Evolutionary conservation across 164 flowering plant species (phyloP).

Genomic region (Stephania japonica): DNA sequence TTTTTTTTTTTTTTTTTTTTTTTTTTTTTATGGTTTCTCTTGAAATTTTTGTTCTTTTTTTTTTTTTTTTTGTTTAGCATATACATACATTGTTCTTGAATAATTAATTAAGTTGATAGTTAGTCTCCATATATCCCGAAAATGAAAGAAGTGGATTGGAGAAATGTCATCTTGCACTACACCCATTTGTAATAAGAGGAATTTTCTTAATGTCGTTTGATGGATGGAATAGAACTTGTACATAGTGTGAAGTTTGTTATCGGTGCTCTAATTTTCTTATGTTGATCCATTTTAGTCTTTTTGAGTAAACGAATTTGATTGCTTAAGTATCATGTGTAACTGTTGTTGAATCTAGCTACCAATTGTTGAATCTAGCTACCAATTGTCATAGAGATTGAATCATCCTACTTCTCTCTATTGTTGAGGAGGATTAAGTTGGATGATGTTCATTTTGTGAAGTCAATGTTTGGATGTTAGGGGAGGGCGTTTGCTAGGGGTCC

Average conservation of each 20-base stretch:
- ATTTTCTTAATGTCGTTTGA: neutral
- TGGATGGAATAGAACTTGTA: neutral
- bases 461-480: no score
- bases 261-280: neutral
- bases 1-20: no score
- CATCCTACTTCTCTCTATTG: neutral
- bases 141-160: neutral
- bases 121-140: no score
- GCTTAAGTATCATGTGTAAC: neutral
- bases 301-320: neutral
- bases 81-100: neutral
- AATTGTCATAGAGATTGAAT: neutral
- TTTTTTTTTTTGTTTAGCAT: neutral
- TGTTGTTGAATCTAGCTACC: neutral
- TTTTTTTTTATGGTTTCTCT: constrained; percentile 1
- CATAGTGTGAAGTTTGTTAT: no score
- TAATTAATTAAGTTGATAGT: no score
- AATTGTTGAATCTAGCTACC: neutral
- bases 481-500: no score
- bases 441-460: neutral
- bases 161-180: neutral
- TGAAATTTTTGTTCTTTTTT: neutral
- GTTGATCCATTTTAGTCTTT: neutral
- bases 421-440: neutral
- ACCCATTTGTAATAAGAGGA: constrained; percentile 2